Percentiles rank a stretch among this genome's conserved stretches.
Conservation (phyloP, 148 eudicot species). For the Rhododendron henanense region DNA sequence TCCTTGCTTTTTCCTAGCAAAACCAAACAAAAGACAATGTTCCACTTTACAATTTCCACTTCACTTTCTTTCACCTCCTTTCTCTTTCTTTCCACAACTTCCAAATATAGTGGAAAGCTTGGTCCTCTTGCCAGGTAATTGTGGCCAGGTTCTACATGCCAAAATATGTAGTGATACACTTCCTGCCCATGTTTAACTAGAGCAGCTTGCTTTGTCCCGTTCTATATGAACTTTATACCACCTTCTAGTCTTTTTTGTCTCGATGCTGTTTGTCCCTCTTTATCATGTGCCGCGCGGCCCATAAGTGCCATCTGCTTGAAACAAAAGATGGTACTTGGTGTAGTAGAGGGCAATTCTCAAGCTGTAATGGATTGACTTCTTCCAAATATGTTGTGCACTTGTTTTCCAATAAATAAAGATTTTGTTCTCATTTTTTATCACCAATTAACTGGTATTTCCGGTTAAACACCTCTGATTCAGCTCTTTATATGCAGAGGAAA, state of each 20-base stretch:
- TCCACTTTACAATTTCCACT: background rate
- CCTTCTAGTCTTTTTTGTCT: background rate
- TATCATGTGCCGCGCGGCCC: background rate
- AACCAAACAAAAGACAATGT: background rate
- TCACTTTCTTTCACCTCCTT: background rate
- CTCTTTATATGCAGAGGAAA: slow-evolving; percentile 65
- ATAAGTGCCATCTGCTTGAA: background rate
- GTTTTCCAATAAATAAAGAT: background rate
- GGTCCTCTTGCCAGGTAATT: background rate
- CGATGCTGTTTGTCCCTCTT: background rate
- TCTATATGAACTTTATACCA: background rate
- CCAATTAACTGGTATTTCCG: background rate
- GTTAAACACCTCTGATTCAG: background rate
- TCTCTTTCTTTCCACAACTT: background rate
- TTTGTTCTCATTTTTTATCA: background rate
- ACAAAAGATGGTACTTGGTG: background rate
- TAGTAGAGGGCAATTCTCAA: background rate
- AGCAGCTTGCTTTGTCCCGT: background rate
- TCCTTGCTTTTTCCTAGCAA: background rate
- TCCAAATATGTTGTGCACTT: background rate
- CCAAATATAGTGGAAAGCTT: background rate
- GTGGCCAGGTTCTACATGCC: background rate
- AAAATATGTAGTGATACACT: background rate
- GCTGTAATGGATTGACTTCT: background rate
- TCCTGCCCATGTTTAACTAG: background rate